Percentiles rank a stretch among this genome's conserved stretches.
These are phyloP conservation scores for Chaetomium cochliodes DNA, from an alignment of 495 filamentous ascomycete genomes.

Conservation along the genomic window DNA sequence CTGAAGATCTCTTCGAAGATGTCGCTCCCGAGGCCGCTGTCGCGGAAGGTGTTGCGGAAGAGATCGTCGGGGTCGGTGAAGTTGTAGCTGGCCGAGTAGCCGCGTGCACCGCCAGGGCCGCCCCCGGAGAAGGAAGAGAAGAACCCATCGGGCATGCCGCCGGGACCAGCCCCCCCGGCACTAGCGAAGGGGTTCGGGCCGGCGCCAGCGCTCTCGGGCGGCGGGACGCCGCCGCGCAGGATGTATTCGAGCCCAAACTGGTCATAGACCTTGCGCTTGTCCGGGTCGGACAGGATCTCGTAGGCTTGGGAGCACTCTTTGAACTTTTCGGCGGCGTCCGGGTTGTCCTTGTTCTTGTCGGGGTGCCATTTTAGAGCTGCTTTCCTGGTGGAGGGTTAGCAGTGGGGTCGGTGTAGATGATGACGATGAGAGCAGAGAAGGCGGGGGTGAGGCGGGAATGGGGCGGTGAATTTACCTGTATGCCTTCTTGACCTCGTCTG, in stretches of 20 bases:
- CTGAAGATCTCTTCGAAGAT: conserved; percentile 39
- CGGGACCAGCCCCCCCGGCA: conserved; percentile 26
- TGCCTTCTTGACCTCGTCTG: conserved; percentile 96
- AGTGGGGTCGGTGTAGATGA: conserved; percentile 3
- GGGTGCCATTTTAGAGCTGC: conserved; percentile 89
- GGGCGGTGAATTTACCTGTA: conserved; percentile 63
- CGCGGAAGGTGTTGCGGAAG: conserved; percentile 75
- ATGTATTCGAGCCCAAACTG: conserved; percentile 93
- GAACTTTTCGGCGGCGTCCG: conserved; percentile 81
- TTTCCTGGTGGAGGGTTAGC: conserved; percentile 57
- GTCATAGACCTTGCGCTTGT: conserved; percentile 95
- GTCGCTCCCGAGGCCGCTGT: conserved; percentile 50
- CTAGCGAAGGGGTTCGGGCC: conserved; percentile 53
- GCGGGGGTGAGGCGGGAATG: not conserved
- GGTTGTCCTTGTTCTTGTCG: conserved; percentile 95
- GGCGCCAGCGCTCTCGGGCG: conserved; percentile 53
- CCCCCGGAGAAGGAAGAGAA: conserved; percentile 20
- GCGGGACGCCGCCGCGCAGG: conserved; percentile 74
- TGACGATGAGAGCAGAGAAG: not conserved
- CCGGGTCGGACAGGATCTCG: conserved; percentile 95
- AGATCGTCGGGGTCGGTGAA: conserved; percentile 83
- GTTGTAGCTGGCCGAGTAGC: conserved; percentile 69
- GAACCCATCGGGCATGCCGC: conserved; percentile 38
- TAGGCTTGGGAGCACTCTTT: conserved; percentile 97
- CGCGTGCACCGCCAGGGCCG: conserved; percentile 37